Evolutionary conservation across 768 basidiomycete genomes (phyloP), one percentile per base, ranked within the genome.

Genomic region (Glaciozyma antarctica): DNA sequence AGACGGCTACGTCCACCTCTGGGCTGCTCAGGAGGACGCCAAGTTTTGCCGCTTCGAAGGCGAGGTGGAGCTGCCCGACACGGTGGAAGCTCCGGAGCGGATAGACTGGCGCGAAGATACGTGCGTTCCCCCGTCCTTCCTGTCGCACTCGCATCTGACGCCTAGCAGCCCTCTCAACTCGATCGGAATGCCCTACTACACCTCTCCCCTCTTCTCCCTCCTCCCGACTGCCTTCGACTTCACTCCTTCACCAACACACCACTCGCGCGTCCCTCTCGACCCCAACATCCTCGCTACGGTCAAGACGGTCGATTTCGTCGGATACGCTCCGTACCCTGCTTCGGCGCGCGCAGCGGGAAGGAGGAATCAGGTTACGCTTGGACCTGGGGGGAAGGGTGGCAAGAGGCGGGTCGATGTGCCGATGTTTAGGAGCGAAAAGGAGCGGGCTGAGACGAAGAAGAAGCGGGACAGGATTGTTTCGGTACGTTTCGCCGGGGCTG

Each of bases 1-100:
- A 0, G 86, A 88, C 51, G 92, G 93, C 22, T 79, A 80, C 8
- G 82, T 97, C 5, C 90, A 94, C 77, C 78, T 98, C 22, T 78
- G 91, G 57, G 87, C 88, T 60, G 81, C 81, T 16, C 82, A 80
- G 1, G 73, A 73, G 45, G 78, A 77, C 22, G 77, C 83, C 38
- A 88, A 90, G 4, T 87, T 94, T 76, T 94, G 94, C 71, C 91
- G 93, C 0, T 94, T 86, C 72, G 86, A 90, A 64, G 90, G 88
- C 69, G 84, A 88, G 17, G 78, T 87, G 52, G 90, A 93, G 70
- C 88, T 90, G 86, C 85, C 88, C 2, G 88, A 92, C 75, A 75
- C 82, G 13, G 82, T 86, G 0, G 85, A 86, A 28, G 81, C 83
- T 6, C 76, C 85, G 3, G 85, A 86, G 2, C 79, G 85, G 24